phyloP scores from a whole-genome alignment of 768 basidiomycete species.

The Lactarius pseudohatsudake region DNA sequence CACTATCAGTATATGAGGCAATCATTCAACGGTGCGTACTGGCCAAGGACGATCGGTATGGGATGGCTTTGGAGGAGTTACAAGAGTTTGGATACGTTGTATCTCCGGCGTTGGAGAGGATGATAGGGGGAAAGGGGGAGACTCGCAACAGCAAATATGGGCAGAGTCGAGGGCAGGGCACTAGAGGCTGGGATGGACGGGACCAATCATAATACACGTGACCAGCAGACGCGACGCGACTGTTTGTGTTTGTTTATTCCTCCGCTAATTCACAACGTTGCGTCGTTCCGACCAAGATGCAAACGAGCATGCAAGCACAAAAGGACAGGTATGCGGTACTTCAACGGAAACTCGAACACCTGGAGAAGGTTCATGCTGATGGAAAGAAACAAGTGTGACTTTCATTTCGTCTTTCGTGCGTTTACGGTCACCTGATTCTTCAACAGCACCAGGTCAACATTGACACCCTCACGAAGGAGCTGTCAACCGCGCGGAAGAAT shows the following conservation, averaged over 20 bases:
- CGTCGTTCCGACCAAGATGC: constrained; percentile 11
- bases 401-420: constrained; percentile 5
- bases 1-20: constrained; percentile 53
- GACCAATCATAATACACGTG: constrained; percentile 10
- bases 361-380: constrained; percentile 61
- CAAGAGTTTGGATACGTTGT: constrained; percentile 53
- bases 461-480: constrained; percentile 59
- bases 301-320: constrained; percentile 7
- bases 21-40: constrained; percentile 59
- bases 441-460: constrained; percentile 58
- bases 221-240: constrained; percentile 21
- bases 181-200: too few species aligned
- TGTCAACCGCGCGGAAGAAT: constrained; percentile 47
- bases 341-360: constrained; percentile 61
- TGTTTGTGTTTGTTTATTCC: constrained; percentile 20
- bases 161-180: neutral
- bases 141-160: neutral
- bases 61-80: constrained; percentile 72
- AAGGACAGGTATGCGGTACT: constrained; percentile 54
- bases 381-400: constrained; percentile 61
- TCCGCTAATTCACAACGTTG: neutral
- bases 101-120: constrained; percentile 35
- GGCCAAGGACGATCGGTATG: constrained; percentile 59
- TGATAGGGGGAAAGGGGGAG: constrained; percentile 34
- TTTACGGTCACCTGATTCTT: constrained; percentile 17